A percentile compares a stretch with the other conserved stretches of the same genome.
phyloP scores from a whole-genome alignment of 768 basidiomycete species.

The Boletellus ananas region DNA sequence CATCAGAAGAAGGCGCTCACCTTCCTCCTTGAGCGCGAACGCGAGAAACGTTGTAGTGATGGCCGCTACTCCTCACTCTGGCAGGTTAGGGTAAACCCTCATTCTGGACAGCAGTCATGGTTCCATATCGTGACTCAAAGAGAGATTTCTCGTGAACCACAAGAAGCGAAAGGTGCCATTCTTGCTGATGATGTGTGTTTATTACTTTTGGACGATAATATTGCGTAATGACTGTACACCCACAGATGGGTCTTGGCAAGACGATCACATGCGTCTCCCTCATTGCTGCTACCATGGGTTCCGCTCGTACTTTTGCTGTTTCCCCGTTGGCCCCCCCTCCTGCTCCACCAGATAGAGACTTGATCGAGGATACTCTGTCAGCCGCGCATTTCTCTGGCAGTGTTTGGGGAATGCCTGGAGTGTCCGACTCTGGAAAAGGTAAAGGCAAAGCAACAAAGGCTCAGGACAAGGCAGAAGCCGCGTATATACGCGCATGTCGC shows the following conservation, averaged over 20 bases:
- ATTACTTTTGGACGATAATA: slow-evolving; percentile 4
- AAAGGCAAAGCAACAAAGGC: slow-evolving; percentile 64
- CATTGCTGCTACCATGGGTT: slow-evolving; percentile 77
- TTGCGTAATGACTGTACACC: slow-evolving; percentile 14
- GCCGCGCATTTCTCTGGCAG: slow-evolving; percentile 67
- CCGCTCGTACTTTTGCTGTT: slow-evolving; percentile 64
- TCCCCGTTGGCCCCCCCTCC: slow-evolving; percentile 47
- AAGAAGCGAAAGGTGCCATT: slow-evolving; percentile 81
- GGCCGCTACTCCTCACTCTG: slow-evolving; percentile 71
- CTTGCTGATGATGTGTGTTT: slow-evolving; percentile 91
- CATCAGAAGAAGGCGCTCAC: slow-evolving; percentile 98
- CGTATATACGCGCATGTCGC: slow-evolving; percentile 63
- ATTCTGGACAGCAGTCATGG: slow-evolving; percentile 56
- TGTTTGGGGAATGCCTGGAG: slow-evolving; percentile 82
- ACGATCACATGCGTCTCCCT: slow-evolving; percentile 94
- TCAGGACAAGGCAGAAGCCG: slow-evolving; percentile 70
- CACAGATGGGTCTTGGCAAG: slow-evolving; percentile 96
- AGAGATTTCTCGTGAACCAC: slow-evolving; percentile 62
- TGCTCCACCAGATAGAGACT: slow-evolving; percentile 36
- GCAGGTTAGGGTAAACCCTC: slow-evolving; percentile 52
- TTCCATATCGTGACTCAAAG: slow-evolving; percentile 81
- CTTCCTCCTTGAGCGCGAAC: slow-evolving; percentile 86
- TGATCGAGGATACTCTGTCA: slow-evolving; percentile 33
- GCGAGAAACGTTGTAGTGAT: slow-evolving; percentile 53
- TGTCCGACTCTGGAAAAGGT: slow-evolving; percentile 42